Evolutionary conservation across 164 flowering plant genomes (phyloP).

Genomic region (Litsea cubeba): DNA sequence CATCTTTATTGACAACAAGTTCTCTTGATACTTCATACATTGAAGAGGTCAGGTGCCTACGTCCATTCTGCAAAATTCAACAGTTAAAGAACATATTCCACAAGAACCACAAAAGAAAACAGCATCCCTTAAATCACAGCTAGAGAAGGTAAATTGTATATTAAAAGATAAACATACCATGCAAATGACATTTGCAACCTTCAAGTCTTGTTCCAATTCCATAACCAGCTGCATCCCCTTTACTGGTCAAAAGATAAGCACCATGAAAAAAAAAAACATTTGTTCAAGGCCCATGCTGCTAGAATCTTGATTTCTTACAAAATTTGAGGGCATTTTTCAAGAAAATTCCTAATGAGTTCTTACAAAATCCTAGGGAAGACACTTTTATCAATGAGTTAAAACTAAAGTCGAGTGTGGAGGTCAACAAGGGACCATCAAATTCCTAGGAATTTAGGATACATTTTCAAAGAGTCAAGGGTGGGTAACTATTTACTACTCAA

Average conservation of each 20-base stretch:
- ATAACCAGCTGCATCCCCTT: constrained; percentile 98
- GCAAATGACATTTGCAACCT: constrained; percentile 96
- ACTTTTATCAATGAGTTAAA: no score
- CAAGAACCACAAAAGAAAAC: neutral
- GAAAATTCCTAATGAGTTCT: neutral
- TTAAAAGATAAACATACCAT: constrained; percentile 54
- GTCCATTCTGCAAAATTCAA: constrained; percentile 70
- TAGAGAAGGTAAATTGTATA: neutral
- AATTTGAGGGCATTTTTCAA: neutral
- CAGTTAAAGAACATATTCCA: neutral
- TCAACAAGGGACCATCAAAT: no score
- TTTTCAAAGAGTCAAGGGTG: no score
- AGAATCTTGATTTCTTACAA: constrained; percentile 2
- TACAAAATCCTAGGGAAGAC: no score
- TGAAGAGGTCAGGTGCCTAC: constrained; percentile 80
- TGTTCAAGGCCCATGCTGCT: constrained; percentile 8
- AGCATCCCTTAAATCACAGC: neutral
- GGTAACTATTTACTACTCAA: no score
- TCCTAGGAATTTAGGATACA: no score
- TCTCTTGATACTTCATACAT: constrained; percentile 97
- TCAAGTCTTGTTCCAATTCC: constrained; percentile 93
- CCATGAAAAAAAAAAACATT: constrained; percentile 17
- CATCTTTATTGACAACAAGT: constrained; percentile 71
- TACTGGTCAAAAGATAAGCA: constrained; percentile 58
- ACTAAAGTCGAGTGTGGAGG: no score